Base-by-base conservation (phyloP, 768 basidiomycete genomes). In the Boletus reticulatus region DNA sequence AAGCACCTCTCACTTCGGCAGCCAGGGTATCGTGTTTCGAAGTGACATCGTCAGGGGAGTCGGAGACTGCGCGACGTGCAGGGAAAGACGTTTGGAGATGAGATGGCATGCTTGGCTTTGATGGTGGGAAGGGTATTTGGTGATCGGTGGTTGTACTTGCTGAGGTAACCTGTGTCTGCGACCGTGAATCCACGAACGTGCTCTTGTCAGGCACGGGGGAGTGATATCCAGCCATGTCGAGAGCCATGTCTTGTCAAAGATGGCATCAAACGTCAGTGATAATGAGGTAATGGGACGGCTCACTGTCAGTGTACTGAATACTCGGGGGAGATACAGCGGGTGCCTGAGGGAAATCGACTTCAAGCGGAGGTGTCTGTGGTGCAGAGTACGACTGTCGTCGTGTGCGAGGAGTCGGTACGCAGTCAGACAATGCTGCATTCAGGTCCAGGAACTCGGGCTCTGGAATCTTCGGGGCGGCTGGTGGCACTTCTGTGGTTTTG, bases 391-490 rank as follows among this genome's bases (percentile, higher is more conserved):
- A 69, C 32, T 70, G 63, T 14, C 59, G 50, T 39, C 63, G 68
- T 50, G 58, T 59, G 44, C 63, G 70, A 39, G 55, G 63, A 3
- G 43, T 43, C 11, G 58, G 58, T 50, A 56, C 14, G 34, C 59
- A 68, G 14, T 62, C 48, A 10, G 52, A 44, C 1, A 43, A 24
- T 4, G 52, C 52, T 19, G 85, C 89, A 66, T 96, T 77, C 43
- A 97, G 79, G 70, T 97, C 93, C 50, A 97, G 76, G 64, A 89
- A 92, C 44, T 95, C 92, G 2, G 92, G 90, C 62, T 91, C 89
- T 43, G 73, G 73, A 24, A 63, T 63, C 45, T 62, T 63, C 36
- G 67, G 52, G 43, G 46, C 44, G 1, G 39, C 41, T 11, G 39
- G 58, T 11, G 51, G 50, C 9, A 29, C 16, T 12, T 63, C 53